Conservation (phyloP, 2,329 filamentous ascomycete species). For the Leptographium procerum region DNA sequence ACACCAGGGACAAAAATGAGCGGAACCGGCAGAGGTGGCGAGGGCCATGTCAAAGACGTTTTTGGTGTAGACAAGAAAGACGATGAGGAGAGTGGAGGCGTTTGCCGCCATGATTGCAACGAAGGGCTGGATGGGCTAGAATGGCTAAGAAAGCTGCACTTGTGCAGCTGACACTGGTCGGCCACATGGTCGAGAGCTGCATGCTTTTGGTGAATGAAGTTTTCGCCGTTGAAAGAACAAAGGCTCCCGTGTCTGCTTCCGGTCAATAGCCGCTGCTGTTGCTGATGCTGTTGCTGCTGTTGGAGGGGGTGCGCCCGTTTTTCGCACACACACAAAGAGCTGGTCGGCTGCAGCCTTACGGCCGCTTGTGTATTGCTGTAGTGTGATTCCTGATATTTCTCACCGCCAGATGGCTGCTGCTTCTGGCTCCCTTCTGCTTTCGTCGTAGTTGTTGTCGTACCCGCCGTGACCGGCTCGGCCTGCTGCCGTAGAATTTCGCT, state of each 20-base stretch:
- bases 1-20: background rate
- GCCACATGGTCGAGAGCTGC: background rate
- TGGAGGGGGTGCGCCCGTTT: conserved; percentile 13
- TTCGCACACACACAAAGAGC: background rate
- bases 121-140: background rate
- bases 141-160: background rate
- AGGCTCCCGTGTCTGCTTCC: conserved; percentile 11
- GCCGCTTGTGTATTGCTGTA: background rate
- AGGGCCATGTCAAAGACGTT: background rate
- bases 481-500: background rate
- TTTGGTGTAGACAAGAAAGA: background rate
- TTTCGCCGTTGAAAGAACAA: conserved; percentile 6
- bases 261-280: conserved; percentile 3
- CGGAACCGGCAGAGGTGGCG: background rate
- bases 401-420: background rate
- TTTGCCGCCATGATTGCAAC: background rate
- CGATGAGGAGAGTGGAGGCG: background rate
- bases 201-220: background rate
- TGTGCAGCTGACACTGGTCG: background rate
- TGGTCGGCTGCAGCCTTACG: background rate
- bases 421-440: background rate
- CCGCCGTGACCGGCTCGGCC: background rate
- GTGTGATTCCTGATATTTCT: background rate
- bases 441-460: background rate
- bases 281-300: conserved; percentile 24